Conservation (phyloP, 2,329 filamentous ascomycete genomes). For the Beauveria sp. region DNA sequence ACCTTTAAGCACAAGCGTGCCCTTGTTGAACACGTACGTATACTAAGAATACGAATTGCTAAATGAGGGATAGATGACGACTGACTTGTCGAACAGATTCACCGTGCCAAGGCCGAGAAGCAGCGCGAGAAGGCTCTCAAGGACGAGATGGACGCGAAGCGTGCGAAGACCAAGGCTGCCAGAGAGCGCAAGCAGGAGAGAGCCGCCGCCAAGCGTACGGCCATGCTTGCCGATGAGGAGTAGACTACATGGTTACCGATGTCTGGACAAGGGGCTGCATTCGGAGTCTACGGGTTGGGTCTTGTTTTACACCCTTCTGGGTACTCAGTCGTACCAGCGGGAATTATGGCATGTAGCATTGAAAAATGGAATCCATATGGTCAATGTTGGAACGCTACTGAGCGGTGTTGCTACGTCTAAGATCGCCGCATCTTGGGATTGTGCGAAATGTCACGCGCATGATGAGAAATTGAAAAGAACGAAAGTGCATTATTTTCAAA, state of each 20-base stretch:
- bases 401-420: not conserved
- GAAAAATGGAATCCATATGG: constrained; percentile 46
- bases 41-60: constrained; percentile 4
- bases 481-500: constrained; percentile 1
- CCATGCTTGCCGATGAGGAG: constrained; percentile 62
- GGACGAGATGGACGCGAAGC: constrained; percentile 99
- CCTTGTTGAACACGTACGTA: constrained; percentile 98
- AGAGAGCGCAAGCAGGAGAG: constrained; percentile 97
- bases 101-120: constrained; percentile 99
- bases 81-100: constrained; percentile 58
- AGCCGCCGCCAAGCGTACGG: constrained; percentile 81
- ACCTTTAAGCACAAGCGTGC: constrained; percentile 99
- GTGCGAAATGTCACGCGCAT: constrained; percentile 10
- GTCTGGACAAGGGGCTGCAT: constrained; percentile 49
- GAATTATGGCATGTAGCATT: constrained; percentile 51
- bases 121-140: constrained; percentile 89
- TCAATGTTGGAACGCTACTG: constrained; percentile 22
- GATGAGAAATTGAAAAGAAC: constrained; percentile 6
- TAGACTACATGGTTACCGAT: constrained; percentile 39
- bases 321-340: constrained; percentile 42
- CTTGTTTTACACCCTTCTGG: constrained; percentile 39
- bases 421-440: not conserved
- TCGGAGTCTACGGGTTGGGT: constrained; percentile 54
- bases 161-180: constrained; percentile 99
- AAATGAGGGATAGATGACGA: not conserved